These are phyloP conservation scores for Zelopaecilomyces penicillatus DNA, from an alignment of 2,329 filamentous ascomycete species.

Conservation along the genomic window DNA sequence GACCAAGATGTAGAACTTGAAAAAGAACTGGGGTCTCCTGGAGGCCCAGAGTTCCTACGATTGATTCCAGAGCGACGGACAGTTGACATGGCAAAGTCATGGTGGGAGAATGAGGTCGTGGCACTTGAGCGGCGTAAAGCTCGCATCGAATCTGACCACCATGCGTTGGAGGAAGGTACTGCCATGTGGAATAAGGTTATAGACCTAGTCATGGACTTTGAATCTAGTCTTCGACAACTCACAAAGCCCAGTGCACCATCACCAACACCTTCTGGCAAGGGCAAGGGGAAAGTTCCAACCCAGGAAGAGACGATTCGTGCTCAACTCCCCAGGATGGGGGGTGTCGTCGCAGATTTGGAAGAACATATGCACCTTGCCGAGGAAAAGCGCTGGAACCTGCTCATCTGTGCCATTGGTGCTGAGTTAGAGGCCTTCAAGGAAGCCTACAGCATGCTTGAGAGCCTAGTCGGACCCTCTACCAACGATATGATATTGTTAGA, in stretches of 20 bases:
- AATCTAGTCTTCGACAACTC: slow-evolving; percentile 49
- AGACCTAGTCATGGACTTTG: slow-evolving; percentile 53
- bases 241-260: slow-evolving; percentile 31
- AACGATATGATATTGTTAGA: neutral
- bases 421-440: slow-evolving; percentile 60
- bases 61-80: slow-evolving; percentile 59
- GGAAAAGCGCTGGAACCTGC: slow-evolving; percentile 59
- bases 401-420: slow-evolving; percentile 68
- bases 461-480: slow-evolving; percentile 4
- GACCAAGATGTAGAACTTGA: slow-evolving; percentile 9
- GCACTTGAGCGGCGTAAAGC: slow-evolving; percentile 46
- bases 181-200: slow-evolving; percentile 58
- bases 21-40: slow-evolving; percentile 20
- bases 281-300: slow-evolving; percentile 21
- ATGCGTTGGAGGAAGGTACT: slow-evolving; percentile 59
- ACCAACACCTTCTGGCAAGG: slow-evolving; percentile 15
- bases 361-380: slow-evolving; percentile 47
- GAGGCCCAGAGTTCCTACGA: slow-evolving; percentile 47
- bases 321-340: slow-evolving; percentile 49
- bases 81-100: slow-evolving; percentile 59
- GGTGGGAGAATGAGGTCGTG: slow-evolving; percentile 58
- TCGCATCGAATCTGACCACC: slow-evolving; percentile 51
- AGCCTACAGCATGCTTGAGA: slow-evolving; percentile 46
- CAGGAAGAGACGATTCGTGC: slow-evolving; percentile 32
- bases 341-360: slow-evolving; percentile 47